Evolutionary conservation across 164 flowering plant species (phyloP), one percentile per base, ranked within the genome.

Genomic region (Santalum album): DNA sequence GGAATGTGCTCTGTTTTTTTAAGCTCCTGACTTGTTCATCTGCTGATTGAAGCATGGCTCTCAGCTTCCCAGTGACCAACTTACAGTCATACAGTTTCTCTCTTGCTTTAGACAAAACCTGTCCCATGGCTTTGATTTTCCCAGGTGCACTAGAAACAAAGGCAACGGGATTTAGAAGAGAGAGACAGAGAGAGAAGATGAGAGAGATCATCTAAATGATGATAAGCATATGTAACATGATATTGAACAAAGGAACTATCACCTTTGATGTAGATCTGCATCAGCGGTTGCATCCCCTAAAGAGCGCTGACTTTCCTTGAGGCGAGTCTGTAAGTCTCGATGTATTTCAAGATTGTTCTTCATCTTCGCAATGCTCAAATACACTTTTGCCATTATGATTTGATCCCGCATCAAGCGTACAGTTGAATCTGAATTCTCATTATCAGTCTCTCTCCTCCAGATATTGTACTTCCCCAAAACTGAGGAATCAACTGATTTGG

Each of bases 11-110:
- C 79, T 94, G 99, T 70, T 86, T 90, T 70, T 94, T 90, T 70
- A 94, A 75, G 75, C 94, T 72, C 65, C 97, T 78, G 25, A 90
- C 96, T 75, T 84, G 95, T 55, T 87, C 97, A 73, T 94, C 99
- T 45, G 95, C 97, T 55, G 97, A 75, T 63, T 86, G 97, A 64
- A 90, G 96, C 99, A 94, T 94, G 22, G 87, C 97, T 72, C 99
- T 84, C 49, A 94, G 78, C 74, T 84, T 84, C 63, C 74, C 73
- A n/a, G 94, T 86, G 7, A 90, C 96, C 76, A 86, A 62, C 63
- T 81, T 84, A 71, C 99, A 94, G 65, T 90, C 94, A 71, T 84
- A 90, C 36, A 90, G 63, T 57, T 84, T 78, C 66, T 77, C 92
- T 68, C 68, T 90, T 15, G 87, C 86, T 75, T 86, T 86, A 39